Evolutionary conservation across 257 asterid species (phyloP).

Genomic region (Jacaranda copaia): DNA sequence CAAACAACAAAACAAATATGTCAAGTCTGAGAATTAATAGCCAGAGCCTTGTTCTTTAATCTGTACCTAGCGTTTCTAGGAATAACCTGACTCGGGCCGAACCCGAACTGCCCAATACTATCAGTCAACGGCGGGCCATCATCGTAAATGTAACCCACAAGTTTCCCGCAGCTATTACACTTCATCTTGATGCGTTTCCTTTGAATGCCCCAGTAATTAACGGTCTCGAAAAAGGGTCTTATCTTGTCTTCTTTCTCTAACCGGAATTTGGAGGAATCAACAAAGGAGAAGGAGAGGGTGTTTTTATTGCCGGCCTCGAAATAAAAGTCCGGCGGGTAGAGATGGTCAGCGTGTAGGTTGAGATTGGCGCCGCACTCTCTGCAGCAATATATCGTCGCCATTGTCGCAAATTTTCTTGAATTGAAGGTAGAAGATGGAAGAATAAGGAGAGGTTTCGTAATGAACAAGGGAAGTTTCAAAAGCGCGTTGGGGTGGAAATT

Average conservation of each 20-base stretch:
- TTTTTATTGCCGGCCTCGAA: slow-evolving; percentile 96
- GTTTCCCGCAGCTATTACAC: slow-evolving; percentile 74
- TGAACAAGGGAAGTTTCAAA: slow-evolving; percentile 3
- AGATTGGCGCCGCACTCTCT: slow-evolving; percentile 81
- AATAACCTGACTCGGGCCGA: slow-evolving; percentile 91
- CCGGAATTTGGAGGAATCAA: slow-evolving; percentile 76
- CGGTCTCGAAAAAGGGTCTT: slow-evolving; percentile 81
- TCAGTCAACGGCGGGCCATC: slow-evolving; percentile 86
- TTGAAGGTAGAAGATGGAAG: slow-evolving; percentile 14
- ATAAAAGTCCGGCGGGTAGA: slow-evolving; percentile 80
- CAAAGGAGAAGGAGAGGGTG: slow-evolving; percentile 70
- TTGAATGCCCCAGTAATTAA: slow-evolving; percentile 93
- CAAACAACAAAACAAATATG: not conserved
- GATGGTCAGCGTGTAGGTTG: slow-evolving; percentile 61
- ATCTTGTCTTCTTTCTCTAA: slow-evolving; percentile 79
- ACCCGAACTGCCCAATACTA: slow-evolving; percentile 76
- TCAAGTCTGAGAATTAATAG: slow-evolving; percentile 60
- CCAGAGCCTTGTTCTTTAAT: slow-evolving; percentile 71
- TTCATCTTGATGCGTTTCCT: slow-evolving; percentile 77
- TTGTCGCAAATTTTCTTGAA: slow-evolving; percentile 31
- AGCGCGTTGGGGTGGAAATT: slow-evolving; percentile 33
- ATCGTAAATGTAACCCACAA: slow-evolving; percentile 80
- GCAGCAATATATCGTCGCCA: slow-evolving; percentile 84
- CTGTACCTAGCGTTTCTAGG: slow-evolving; percentile 92
- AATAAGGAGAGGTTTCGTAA: slow-evolving; percentile 10